phyloP scores from a whole-genome alignment of 345 rosid species.

The Eucalyptus dawsonii region DNA sequence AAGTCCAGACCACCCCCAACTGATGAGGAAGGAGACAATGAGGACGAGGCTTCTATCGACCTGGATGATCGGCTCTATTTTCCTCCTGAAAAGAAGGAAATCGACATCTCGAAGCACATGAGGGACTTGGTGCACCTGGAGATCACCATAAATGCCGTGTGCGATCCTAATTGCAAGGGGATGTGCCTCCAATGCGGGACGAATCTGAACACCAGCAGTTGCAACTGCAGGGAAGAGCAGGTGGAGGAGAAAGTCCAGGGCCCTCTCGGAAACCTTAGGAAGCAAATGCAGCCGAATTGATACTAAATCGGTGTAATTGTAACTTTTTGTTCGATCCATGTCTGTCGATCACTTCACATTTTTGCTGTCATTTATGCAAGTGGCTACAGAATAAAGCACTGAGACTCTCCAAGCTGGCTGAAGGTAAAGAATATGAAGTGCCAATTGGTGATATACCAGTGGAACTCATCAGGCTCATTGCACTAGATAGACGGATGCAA shows the following conservation, averaged over 20 bases:
- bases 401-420: not conserved
- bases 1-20: slow-evolving; percentile 9
- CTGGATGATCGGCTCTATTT: slow-evolving; percentile 78
- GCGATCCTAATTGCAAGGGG: slow-evolving; percentile 71
- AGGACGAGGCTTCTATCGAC: slow-evolving; percentile 52
- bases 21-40: slow-evolving; percentile 11
- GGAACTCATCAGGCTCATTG: not conserved
- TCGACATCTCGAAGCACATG: slow-evolving; percentile 76
- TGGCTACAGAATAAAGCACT: not conserved
- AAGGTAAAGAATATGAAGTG: not conserved
- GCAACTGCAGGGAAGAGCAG: slow-evolving; percentile 41
- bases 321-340: not conserved
- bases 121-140: slow-evolving; percentile 82
- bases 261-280: slow-evolving; percentile 54
- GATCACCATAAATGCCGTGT: slow-evolving; percentile 49
- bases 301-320: not conserved
- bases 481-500: not conserved
- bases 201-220: slow-evolving; percentile 48
- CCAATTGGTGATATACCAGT: not conserved
- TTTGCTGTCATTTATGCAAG: not conserved
- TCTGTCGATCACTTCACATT: not conserved
- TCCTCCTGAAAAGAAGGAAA: slow-evolving; percentile 48
- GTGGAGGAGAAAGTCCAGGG: slow-evolving; percentile 35
- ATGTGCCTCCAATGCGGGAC: slow-evolving; percentile 70
- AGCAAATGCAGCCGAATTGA: slow-evolving; percentile 24